Percentiles rank a stretch among this genome's conserved stretches.
Conservation (phyloP, 352 stramenopile species). For the Phytophthora agathidicida region DNA sequence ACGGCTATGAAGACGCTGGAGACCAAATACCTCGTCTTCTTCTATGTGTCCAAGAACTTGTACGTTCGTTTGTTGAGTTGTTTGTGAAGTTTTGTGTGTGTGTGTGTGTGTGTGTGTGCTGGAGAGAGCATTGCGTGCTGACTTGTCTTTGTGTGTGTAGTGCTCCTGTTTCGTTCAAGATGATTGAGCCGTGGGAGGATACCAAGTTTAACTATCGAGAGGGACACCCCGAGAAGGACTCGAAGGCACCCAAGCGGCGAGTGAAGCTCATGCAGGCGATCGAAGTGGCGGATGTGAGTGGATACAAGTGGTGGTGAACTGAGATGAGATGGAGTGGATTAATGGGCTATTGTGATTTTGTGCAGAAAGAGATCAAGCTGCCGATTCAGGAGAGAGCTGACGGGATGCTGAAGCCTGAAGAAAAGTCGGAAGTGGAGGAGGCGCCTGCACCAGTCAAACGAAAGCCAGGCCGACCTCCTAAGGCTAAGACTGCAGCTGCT, state of each 20-base stretch:
- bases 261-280: conserved; percentile 71
- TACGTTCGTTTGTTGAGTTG: conserved; percentile 41
- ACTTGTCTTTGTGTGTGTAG: conserved; percentile 32
- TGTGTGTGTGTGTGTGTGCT: too few species aligned
- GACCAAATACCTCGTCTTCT: conserved; percentile 78
- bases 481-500: conserved; percentile 36
- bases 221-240: conserved; percentile 67
- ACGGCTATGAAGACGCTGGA: conserved; percentile 62
- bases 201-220: conserved; percentile 68
- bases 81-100: too few species aligned
- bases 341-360: conserved; percentile 11
- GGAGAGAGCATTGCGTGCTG: background rate
- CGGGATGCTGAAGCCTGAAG: conserved; percentile 52
- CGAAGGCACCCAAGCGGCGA: conserved; percentile 77
- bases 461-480: conserved; percentile 51
- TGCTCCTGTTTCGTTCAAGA: conserved; percentile 61
- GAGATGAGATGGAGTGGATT: background rate
- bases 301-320: background rate
- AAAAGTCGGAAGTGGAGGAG: conserved; percentile 18
- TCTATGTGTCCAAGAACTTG: conserved; percentile 83
- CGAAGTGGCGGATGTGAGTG: conserved; percentile 62
- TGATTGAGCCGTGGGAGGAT: conserved; percentile 78
- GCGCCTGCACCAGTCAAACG: conserved; percentile 42
- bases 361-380: conserved; percentile 65
- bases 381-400: conserved; percentile 61